Evolutionary conservation across 2,329 filamentous ascomycete genomes (phyloP), one percentile per base, ranked within the genome.

Genomic region (Fusarium sp.): DNA sequence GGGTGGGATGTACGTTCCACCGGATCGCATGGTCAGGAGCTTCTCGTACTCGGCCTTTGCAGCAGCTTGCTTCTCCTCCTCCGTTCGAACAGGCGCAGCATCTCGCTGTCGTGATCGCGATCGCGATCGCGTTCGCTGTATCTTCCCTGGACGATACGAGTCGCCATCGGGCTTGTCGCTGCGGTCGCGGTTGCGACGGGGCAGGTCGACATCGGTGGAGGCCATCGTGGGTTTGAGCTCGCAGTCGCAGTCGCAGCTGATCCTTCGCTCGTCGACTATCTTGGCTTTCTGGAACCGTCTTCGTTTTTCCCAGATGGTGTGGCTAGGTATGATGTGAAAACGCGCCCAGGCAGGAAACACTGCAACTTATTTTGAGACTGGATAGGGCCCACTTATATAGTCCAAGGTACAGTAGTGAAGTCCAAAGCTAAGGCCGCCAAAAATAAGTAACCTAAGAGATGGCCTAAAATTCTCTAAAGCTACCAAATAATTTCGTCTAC

Each of bases 1-100:
- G 1, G 96, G 96, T 22, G 96, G 96, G 67, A 99, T 97, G 79
- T 99, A 99, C 25, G 94, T 97, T 74, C 96, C 96, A 71, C 96
- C 96, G 50, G 94, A 97, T 73, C 96, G 92, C 89, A 97, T 95
- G 72, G 89, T 96, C 74, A 97, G 84, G 66, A 98, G 88, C 82
- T 95, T 95, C 82, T 97, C 91, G 82, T 97, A 97, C 84, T 98
- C 95, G 71, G 94, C 93, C 83, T 97, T 97, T 45, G 94, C 93
- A 43, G 90, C 90, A 25, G 91, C 93, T 81, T 95, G 93, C 81
- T 97, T 97, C 81, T 95, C 91, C 79, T 94, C 94, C 75, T 92
- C 94, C 49, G 88, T 90, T 68, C 84, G 85, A 56, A 81, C 80
- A 6, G 83, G 82, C 14, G 79, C 80, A 27, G 66, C 57, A 11